Conservation (phyloP, 2,329 filamentous ascomycete species). For the Sarocladiaceae sp. region DNA sequence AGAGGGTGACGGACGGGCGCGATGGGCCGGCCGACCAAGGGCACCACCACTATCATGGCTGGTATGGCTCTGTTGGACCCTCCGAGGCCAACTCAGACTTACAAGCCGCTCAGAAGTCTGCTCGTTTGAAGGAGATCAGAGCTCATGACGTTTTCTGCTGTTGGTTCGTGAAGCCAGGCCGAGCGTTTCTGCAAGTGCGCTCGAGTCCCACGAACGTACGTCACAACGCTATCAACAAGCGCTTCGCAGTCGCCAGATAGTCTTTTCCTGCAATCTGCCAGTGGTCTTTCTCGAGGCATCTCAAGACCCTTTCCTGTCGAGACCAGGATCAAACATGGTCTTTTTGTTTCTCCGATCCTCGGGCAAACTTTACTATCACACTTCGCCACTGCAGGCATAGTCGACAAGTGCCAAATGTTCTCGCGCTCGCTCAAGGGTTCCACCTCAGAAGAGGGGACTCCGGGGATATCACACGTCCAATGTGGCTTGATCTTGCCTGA, state of each 20-base stretch:
- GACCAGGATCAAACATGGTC: background rate
- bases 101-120: background rate
- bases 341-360: background rate
- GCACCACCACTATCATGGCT: background rate
- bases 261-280: too few species aligned
- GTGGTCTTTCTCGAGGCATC: too few species aligned
- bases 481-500: background rate
- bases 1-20: background rate
- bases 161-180: background rate
- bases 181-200: background rate
- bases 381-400: background rate
- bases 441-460: background rate
- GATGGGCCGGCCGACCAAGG: constrained; percentile 1
- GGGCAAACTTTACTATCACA: background rate
- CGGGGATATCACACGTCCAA: constrained; percentile 3
- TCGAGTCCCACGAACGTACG: too few species aligned
- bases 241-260: too few species aligned
- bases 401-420: background rate
- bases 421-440: background rate
- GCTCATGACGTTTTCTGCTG: constrained; percentile 2
- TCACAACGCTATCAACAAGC: too few species aligned
- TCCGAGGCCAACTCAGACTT: background rate
- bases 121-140: background rate
- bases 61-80: background rate
- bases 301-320: background rate